These are phyloP conservation scores for Trichocladium antarcticum DNA, from an alignment of 495 filamentous ascomycete species.

Conservation along the genomic window DNA sequence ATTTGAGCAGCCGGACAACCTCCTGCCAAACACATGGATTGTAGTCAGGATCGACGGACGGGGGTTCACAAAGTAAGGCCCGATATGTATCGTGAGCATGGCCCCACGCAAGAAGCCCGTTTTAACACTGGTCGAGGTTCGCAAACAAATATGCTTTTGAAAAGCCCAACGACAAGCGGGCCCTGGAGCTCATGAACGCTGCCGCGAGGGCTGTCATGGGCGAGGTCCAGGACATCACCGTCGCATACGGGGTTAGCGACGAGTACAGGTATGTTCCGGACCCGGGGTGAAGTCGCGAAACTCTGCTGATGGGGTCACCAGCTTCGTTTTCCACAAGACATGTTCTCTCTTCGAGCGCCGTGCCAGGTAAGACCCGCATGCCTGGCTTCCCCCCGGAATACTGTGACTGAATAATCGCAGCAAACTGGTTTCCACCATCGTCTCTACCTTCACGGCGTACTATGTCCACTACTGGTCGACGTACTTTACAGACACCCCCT, in stretches of 20 bases:
- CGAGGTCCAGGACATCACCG: conserved; percentile 71
- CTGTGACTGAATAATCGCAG: conserved; percentile 32
- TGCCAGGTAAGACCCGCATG: conserved; percentile 45
- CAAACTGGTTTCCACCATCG: conserved; percentile 81
- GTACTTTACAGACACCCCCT: conserved; percentile 56
- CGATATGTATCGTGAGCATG: too few relatives aligned
- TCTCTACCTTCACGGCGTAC: conserved; percentile 86
- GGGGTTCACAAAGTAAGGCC: conserved; percentile 75
- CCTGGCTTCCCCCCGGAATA: too few relatives aligned
- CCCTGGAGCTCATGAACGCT: conserved; percentile 88
- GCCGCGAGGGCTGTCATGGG: conserved; percentile 72
- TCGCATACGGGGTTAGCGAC: conserved; percentile 88
- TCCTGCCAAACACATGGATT: conserved; percentile 88
- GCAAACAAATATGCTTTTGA: conserved; percentile 70
- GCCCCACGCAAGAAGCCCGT: too few relatives aligned
- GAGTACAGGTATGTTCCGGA: conserved; percentile 59
- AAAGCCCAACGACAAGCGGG: conserved; percentile 85
- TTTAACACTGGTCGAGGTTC: conserved; percentile 40
- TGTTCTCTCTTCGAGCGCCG: conserved; percentile 78
- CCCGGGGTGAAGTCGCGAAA: background rate
- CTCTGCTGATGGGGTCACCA: conserved; percentile 21
- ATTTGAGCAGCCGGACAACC: conserved; percentile 69
- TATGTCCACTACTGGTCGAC: conserved; percentile 72
- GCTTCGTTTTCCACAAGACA: conserved; percentile 78
- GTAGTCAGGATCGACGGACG: conserved; percentile 87